phyloP scores from a whole-genome alignment of 305 asterid species.

The Striga hermonthica region DNA sequence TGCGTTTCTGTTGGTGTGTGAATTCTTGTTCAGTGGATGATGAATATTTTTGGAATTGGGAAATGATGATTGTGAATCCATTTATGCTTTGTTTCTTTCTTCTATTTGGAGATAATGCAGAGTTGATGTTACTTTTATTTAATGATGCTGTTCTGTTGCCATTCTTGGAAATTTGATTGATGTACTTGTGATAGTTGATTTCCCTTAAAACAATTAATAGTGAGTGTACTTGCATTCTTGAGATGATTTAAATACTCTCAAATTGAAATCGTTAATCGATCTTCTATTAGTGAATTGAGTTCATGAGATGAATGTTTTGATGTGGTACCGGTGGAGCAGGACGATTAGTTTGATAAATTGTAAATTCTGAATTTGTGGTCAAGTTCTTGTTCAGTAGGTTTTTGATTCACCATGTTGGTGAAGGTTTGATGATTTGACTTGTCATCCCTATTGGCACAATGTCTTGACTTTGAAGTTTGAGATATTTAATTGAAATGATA shows the following conservation, averaged over 20 bases:
- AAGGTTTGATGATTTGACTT: too few species aligned
- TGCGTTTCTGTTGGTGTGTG: background rate
- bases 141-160: background rate
- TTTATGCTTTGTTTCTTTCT: background rate
- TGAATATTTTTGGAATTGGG: background rate
- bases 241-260: background rate
- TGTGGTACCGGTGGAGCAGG: background rate
- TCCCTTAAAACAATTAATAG: background rate
- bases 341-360: background rate
- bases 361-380: background rate
- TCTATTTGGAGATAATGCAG: background rate
- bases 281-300: background rate
- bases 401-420: too few species aligned
- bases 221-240: background rate
- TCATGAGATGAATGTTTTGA: background rate
- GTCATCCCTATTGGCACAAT: too few species aligned
- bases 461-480: too few species aligned
- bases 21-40: background rate
- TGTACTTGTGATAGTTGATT: background rate
- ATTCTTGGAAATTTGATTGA: background rate
- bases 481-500: too few species aligned
- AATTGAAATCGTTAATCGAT: background rate
- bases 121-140: background rate
- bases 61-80: background rate
- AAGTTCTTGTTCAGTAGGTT: background rate